phyloP scores from a whole-genome alignment of 2,329 filamentous ascomycete species.

The Domatiomyces catenatus region DNA sequence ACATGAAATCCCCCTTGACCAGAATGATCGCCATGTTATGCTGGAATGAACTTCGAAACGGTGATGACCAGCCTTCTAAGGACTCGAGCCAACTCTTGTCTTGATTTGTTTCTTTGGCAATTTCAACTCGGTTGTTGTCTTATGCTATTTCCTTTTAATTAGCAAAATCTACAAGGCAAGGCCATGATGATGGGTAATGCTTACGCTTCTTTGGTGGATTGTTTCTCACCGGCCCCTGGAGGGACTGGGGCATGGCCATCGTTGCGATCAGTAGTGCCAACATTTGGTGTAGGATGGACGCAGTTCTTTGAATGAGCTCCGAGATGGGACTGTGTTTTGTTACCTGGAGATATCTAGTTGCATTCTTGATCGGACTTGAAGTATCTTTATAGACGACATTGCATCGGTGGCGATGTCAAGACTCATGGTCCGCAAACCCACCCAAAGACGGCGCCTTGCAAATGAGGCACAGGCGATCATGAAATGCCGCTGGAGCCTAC shows the following conservation, averaged over 20 bases:
- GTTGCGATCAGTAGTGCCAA: not conserved
- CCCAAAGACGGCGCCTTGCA: not conserved
- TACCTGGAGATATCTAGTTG: not conserved
- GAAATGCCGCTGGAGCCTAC: not conserved
- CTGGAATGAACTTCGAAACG: not conserved
- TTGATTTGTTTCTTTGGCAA: no score
- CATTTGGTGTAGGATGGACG: not conserved
- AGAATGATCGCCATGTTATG: not conserved
- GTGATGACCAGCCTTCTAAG: not conserved
- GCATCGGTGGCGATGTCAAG: not conserved
- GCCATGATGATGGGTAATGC: not conserved
- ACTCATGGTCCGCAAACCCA: not conserved
- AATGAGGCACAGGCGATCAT: not conserved
- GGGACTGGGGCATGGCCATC: no score
- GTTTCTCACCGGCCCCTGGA: not conserved
- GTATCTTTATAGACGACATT: not conserved
- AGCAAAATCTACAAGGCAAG: not conserved
- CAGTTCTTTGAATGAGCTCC: not conserved
- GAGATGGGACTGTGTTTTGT: not conserved
- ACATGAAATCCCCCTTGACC: not conserved
- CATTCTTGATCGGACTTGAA: not conserved
- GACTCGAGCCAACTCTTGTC: not conserved
- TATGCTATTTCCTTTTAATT: not conserved
- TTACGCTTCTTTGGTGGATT: not conserved
- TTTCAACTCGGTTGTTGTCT: no score